A percentile compares a stretch with the other conserved stretches of the same genome.
phyloP scores from a whole-genome alignment of 345 rosid species.

The Mallotus nudiflorus region DNA sequence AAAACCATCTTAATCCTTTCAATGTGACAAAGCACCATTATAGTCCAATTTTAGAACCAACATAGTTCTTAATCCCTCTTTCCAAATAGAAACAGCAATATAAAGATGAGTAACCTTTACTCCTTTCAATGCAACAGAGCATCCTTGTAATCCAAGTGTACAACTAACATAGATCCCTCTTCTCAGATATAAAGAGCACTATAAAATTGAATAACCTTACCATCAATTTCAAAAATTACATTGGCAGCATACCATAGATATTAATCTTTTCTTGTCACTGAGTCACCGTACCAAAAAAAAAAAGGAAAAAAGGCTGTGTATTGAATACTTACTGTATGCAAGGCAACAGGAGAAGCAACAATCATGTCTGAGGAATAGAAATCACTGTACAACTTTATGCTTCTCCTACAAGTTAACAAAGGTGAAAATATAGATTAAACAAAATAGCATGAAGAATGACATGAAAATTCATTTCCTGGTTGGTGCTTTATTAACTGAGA shows the following conservation, averaged over 20 bases:
- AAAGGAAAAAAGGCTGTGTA: too few relatives aligned
- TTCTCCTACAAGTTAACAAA: slow-evolving; percentile 51
- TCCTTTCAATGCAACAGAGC: too few relatives aligned
- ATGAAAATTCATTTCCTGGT: neutral
- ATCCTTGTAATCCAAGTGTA: neutral
- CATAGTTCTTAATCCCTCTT: neutral
- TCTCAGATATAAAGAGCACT: neutral
- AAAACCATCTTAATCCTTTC: neutral
- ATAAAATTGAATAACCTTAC: neutral
- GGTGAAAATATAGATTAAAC: slow-evolving; percentile 3
- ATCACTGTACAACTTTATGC: slow-evolving; percentile 76
- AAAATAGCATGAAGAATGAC: neutral
- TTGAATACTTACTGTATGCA: slow-evolving; percentile 52
- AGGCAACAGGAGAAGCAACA: slow-evolving; percentile 80
- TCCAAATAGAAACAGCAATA: neutral
- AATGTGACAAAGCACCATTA: neutral
- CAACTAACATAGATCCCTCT: neutral
- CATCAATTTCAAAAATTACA: neutral
- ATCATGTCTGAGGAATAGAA: slow-evolving; percentile 88
- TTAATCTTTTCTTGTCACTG: neutral
- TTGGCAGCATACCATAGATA: neutral
- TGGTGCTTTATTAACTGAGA: neutral
- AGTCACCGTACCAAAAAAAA: neutral
- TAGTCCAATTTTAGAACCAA: neutral
- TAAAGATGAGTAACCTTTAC: neutral